phyloP scores from a whole-genome alignment of 2,329 filamentous ascomycete species.

The Thielaviopsis ethacetica region DNA sequence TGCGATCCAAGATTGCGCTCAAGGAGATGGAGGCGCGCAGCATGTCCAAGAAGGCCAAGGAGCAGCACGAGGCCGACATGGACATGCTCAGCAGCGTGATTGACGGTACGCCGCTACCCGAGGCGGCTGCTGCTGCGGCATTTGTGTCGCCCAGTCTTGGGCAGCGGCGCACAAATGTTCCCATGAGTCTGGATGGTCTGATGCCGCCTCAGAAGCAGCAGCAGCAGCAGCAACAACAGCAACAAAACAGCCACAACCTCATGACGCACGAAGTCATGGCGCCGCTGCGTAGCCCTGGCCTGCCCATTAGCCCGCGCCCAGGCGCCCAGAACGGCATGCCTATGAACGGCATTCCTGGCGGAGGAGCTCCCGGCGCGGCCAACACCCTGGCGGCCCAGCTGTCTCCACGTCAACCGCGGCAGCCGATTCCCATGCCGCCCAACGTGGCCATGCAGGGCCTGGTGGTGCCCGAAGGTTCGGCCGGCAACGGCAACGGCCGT shows the following conservation, averaged over 20 bases:
- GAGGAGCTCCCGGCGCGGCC: not conserved
- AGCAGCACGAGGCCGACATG: conserved; percentile 17
- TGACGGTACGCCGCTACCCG: conserved; percentile 3
- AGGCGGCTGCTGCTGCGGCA: conserved; percentile 7
- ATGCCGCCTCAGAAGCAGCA: conserved; percentile 18
- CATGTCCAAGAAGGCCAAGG: conserved; percentile 55
- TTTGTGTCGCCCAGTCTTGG: conserved; percentile 24
- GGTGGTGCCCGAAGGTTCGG: conserved; percentile 18
- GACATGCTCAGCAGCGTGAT: conserved; percentile 8
- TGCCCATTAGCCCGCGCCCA: conserved; percentile 44
- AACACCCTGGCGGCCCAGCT: conserved; percentile 35
- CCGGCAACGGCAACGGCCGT: not conserved
- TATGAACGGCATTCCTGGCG: conserved; percentile 26
- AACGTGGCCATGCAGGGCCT: conserved; percentile 40
- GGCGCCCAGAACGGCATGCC: conserved; percentile 42
- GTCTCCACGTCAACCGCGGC: conserved; percentile 57
- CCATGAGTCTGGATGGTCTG: conserved; percentile 37
- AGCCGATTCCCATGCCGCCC: conserved; percentile 55
- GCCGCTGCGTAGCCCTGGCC: conserved; percentile 40
- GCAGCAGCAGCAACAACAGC: conserved; percentile 16
- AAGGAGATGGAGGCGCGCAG: conserved; percentile 56
- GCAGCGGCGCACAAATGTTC: conserved; percentile 21
- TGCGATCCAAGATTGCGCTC: conserved; percentile 51
- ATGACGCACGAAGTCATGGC: conserved; percentile 16
- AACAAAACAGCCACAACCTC: conserved; percentile 11